Percentiles rank a stretch among this genome's conserved stretches.
Conservation (phyloP, 495 filamentous ascomycete species). For the Xylaria scruposa region DNA sequence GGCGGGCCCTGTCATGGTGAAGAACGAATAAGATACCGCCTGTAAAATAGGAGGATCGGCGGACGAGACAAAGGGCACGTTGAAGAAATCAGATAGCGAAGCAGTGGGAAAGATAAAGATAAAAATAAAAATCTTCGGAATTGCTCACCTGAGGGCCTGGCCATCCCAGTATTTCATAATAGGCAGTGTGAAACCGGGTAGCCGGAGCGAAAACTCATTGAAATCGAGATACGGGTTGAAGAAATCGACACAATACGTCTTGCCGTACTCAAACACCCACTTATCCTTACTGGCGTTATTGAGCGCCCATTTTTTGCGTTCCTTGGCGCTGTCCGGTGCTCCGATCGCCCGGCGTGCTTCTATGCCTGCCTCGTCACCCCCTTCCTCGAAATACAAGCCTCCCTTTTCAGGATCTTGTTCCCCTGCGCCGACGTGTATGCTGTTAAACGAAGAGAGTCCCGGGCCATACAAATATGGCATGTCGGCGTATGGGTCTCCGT, state of each 20-base stretch:
- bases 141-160: constrained; percentile 59
- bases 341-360: constrained; percentile 52
- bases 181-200: constrained; percentile 80
- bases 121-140: constrained; percentile 5
- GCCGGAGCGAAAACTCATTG: constrained; percentile 72
- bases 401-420: constrained; percentile 47
- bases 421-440: constrained; percentile 68
- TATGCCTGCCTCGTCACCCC: constrained; percentile 66
- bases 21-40: constrained; percentile 24
- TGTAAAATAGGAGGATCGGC: background rate
- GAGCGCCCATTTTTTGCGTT: constrained; percentile 70
- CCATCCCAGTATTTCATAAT: constrained; percentile 85
- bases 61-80: constrained; percentile 29
- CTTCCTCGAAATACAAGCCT: constrained; percentile 69
- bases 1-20: constrained; percentile 33
- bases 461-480: constrained; percentile 83
- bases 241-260: constrained; percentile 79
- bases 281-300: constrained; percentile 55
- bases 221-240: constrained; percentile 94
- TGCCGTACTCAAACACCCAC: constrained; percentile 57
- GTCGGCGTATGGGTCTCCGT: constrained; percentile 88
- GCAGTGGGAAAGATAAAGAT: too few species aligned
- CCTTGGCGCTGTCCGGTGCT: constrained; percentile 60
- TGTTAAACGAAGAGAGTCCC: constrained; percentile 74
- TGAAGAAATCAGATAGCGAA: constrained; percentile 5